A percentile compares a stretch with the other conserved stretches of the same genome.
These are phyloP conservation scores for Phlebiopsis gigantea DNA, from an alignment of 768 basidiomycete genomes.

Conservation along the genomic window DNA sequence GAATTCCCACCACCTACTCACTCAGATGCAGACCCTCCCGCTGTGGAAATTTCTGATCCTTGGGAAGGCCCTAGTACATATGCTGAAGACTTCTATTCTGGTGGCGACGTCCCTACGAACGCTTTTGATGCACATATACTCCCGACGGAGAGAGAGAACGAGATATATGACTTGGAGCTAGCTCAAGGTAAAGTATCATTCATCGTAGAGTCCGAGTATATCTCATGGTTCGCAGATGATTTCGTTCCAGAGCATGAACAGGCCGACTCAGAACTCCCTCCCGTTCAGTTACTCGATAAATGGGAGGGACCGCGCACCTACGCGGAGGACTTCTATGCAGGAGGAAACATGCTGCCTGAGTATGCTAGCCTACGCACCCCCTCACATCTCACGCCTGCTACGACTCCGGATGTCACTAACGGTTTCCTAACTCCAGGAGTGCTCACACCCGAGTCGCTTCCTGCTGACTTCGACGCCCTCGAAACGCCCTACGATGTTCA, in stretches of 20 bases:
- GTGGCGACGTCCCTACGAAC: constrained; percentile 29
- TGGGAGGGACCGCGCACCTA: constrained; percentile 35
- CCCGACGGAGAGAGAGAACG: constrained; percentile 19
- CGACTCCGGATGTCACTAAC: constrained; percentile 17
- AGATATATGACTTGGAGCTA: neutral
- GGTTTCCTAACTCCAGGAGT: constrained; percentile 14
- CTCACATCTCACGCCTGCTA: constrained; percentile 16
- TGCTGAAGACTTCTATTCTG: constrained; percentile 41
- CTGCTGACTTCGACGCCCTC: neutral
- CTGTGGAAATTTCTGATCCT: constrained; percentile 31
- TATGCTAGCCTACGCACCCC: constrained; percentile 13
- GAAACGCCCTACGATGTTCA: neutral
- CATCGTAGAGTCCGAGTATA: neutral
- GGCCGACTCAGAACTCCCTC: constrained; percentile 10
- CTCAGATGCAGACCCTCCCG: constrained; percentile 4
- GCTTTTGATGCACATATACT: constrained; percentile 25
- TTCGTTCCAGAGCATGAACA: constrained; percentile 11
- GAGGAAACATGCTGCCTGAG: constrained; percentile 29
- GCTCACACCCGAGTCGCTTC: constrained; percentile 5
- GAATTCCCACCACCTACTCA: neutral
- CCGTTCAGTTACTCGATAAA: constrained; percentile 30
- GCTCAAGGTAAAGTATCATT: neutral
- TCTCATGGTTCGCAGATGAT: neutral
- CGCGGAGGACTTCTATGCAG: constrained; percentile 39
- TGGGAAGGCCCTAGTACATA: constrained; percentile 36